Conservation (phyloP, 1,139 yeast species). For the Debaryomyces coudertii region DNA sequence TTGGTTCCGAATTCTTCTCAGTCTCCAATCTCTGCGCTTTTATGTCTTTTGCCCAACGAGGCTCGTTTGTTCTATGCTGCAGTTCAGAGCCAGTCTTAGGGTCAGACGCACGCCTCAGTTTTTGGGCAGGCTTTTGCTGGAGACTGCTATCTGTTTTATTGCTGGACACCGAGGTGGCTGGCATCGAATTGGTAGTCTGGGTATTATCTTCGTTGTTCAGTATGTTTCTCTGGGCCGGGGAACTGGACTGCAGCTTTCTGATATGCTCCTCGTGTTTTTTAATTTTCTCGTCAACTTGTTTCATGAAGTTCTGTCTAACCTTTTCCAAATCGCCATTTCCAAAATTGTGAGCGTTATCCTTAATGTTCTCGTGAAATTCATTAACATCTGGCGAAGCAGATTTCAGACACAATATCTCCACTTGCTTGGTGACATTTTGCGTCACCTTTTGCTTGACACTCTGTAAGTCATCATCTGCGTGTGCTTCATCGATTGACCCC, state of each 20-base stretch:
- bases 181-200: background rate
- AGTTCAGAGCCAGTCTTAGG: background rate
- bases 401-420: conserved; percentile 22
- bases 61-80: background rate
- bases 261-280: conserved; percentile 18
- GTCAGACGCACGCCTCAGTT: background rate
- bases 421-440: conserved; percentile 26
- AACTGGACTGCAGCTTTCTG: conserved; percentile 9
- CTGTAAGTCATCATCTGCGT: conserved; percentile 17
- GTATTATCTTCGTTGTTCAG: background rate
- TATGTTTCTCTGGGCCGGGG: background rate
- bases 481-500: conserved; percentile 15
- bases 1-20: background rate
- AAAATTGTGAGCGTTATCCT: conserved; percentile 6
- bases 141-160: background rate
- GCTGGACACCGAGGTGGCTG: background rate
- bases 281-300: conserved; percentile 27
- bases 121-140: background rate
- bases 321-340: conserved; percentile 21
- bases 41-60: background rate
- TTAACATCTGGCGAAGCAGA: conserved; percentile 16
- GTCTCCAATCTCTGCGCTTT: background rate
- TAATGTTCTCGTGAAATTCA: conserved; percentile 10
- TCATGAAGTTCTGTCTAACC: conserved; percentile 23
- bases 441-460: conserved; percentile 27